Conservation (phyloP, 2,329 filamentous ascomycete genomes). For the Fusarium nygamai region DNA sequence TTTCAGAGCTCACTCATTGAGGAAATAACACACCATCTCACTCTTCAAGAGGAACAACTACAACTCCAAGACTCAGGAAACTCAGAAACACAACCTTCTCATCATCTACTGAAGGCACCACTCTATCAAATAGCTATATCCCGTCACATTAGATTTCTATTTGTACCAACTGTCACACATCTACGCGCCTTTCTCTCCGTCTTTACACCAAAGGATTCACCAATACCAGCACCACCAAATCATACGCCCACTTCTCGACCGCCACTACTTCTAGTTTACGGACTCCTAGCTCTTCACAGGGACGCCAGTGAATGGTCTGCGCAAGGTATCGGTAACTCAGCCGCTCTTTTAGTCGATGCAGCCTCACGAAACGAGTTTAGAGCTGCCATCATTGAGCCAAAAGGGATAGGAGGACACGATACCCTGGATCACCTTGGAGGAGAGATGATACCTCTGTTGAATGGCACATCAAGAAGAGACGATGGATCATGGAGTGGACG, state of each 20-base stretch:
- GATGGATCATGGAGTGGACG: conserved; percentile 67
- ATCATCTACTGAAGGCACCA: conserved; percentile 66
- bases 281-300: conserved; percentile 71
- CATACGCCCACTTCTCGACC: conserved; percentile 9
- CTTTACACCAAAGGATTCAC: conserved; percentile 54
- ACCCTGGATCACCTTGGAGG: conserved; percentile 54
- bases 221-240: conserved; percentile 50
- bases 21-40: conserved; percentile 52
- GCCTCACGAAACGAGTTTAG: conserved; percentile 58
- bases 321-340: conserved; percentile 73
- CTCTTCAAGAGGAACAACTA: background rate
- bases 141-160: conserved; percentile 74
- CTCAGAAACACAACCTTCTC: background rate
- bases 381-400: conserved; percentile 60
- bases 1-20: conserved; percentile 71
- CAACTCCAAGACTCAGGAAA: background rate
- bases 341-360: conserved; percentile 71
- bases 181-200: conserved; percentile 79
- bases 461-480: conserved; percentile 61
- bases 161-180: conserved; percentile 78
- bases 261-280: conserved; percentile 70
- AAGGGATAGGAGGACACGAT: conserved; percentile 41
- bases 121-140: conserved; percentile 76
- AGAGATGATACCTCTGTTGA: conserved; percentile 70
- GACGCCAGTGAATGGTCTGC: conserved; percentile 79